Evolutionary conservation across 2,329 filamentous ascomycete species (phyloP), one percentile per base, ranked within the genome.

Genomic region (Cercospora nicotianae): DNA sequence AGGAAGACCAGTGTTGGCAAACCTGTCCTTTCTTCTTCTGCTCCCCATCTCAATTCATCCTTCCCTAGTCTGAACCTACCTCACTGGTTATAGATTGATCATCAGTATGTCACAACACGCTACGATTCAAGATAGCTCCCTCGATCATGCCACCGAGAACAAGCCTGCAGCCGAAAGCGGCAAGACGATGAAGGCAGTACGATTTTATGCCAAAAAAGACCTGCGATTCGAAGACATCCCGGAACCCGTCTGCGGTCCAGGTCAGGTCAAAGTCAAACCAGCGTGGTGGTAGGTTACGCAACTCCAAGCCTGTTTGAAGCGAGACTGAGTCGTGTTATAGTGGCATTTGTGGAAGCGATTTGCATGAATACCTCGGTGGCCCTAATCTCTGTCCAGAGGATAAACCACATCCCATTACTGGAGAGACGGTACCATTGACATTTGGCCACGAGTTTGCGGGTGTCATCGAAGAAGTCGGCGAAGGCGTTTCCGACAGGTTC

Each of bases 391-490:
- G 83, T 69, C 85, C 84, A 0, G 60, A 70, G 33, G 81, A 81
- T 1, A 82, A 79, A n/a, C 83, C 84, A 3, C 85, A 87, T 76
- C 83, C 84, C 0, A 84, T 86, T 68, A 87, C 84, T 3, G 80
- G 80, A 58, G 85, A 85, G 74, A 82, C 78, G 5, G 79, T 83
- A 2, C 84, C 83, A n/a, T 68, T 86, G 65, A 85, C 83, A 2
- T 81, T 86, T 64, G 84, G 84, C 13, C 84, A 86, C 72, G 84
- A 86, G 69, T 86, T 86, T 73, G 82, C 80, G 63, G 84, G 83
- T 12, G 77, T 81, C 1, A 79, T 86, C 36, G 83, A 85, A 73
- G 84, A 85, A 72, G 79, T 86, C 12, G 82, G 83, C 36, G 78
- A 83, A n/a, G 83, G 80, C 10, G 83, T 87, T 9, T 77, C 75